phyloP scores from a whole-genome alignment of 1,284 basidiomycete genomes.

The Gomphus sp. region DNA sequence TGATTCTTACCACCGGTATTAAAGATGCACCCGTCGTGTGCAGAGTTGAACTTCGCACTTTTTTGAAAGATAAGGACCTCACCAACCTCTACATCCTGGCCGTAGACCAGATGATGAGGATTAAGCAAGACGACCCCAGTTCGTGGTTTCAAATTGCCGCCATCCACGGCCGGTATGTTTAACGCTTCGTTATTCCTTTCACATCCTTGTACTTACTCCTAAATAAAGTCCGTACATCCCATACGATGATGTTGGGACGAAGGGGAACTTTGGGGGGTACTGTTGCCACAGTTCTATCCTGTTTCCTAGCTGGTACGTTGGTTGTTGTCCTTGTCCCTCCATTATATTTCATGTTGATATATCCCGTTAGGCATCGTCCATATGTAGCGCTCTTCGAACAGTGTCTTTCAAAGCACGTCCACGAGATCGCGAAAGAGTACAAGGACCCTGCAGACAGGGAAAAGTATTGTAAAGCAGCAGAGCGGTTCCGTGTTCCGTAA shows the following conservation, averaged over 20 bases:
- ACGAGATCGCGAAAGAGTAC: conserved; percentile 9
- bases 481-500: conserved; percentile 9
- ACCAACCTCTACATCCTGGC: conserved; percentile 10
- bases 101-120: conserved; percentile 5
- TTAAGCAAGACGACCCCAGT: neutral
- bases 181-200: neutral
- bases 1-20: conserved; percentile 8
- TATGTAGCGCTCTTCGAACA: conserved; percentile 10
- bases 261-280: conserved; percentile 10
- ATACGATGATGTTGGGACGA: neutral
- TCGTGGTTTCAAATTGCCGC: conserved; percentile 11
- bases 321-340: neutral
- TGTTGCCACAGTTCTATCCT: conserved; percentile 10
- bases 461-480: conserved; percentile 4
- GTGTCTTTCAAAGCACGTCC: conserved; percentile 4
- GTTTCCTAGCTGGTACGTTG: conserved; percentile 9
- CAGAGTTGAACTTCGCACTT: conserved; percentile 8
- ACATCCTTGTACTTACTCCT: neutral
- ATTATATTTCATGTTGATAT: neutral
- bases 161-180: conserved; percentile 7
- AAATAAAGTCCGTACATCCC: conserved; percentile 4
- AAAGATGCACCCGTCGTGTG: neutral
- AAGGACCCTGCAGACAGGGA: neutral
- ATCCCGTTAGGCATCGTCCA: conserved; percentile 5
- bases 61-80: conserved; percentile 7